Evolutionary conservation across 176 grass and related monocot genomes (phyloP), one percentile per base, ranked within the genome.

Genomic region (Oryza meyeriana): DNA sequence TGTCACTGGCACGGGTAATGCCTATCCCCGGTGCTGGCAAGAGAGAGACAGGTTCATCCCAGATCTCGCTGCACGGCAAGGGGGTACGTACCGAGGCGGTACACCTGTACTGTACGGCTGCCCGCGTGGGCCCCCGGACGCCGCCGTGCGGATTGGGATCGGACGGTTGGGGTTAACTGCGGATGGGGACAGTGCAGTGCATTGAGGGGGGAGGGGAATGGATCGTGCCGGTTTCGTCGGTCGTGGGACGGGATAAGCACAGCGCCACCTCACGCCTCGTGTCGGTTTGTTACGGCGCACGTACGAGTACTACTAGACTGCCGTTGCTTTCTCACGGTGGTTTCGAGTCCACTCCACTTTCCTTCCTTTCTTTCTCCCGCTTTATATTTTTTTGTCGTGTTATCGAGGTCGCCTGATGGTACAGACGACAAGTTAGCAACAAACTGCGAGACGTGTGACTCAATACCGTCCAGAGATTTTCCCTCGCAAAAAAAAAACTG

Each of bases 71-170:
- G 35, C 31, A 34, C 13, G 20, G 18, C 2, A 6, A 29, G 47
- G n/a, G 12, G 27, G 62, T 39, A 70, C 63, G 81, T 80, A 55
- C 87, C 72, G 0, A 26, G 20, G 33, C 26, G 77, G 85, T 81
- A 77, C 85, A 25, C 38, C 52, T 65, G 82, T 85, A 89, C 87
- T 77, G 87, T 22, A n/a, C n/a, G 5, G 20, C 3, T 26, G 0
- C 50, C n/a, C n/a, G 5, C 1, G 1, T 22, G 44, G 29, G 2
- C 72, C 28, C 66, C 12, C 35, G 55, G 55, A 69, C 31, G 72
- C 30, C 22, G 47, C 12, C 31, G 3, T 13, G 13, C 0, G 12
- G 42, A 42, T 22, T 7, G 26, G 27, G 3, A 8, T 45, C 27
- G 75, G 86, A 74, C 68, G 86, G 80, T 61, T 34, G 69, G 5